Percentiles rank a stretch among this genome's conserved stretches.
Conservation (phyloP, 2,329 filamentous ascomycete species). For the Sordariomycetes sp. region DNA sequence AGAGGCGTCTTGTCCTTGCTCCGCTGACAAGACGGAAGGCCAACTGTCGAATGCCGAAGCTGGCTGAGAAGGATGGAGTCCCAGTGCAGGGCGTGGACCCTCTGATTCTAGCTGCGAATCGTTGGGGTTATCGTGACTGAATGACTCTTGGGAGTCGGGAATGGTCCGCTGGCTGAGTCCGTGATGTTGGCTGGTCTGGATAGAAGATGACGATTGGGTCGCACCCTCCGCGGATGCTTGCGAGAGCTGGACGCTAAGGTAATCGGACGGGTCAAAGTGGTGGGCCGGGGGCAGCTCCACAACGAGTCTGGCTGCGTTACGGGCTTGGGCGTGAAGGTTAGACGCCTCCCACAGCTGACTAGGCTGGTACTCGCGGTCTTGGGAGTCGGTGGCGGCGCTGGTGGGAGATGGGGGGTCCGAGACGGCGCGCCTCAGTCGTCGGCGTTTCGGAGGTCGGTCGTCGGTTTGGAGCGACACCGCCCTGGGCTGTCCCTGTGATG, state of each 20-base stretch:
- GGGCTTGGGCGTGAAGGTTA: constrained; percentile 4
- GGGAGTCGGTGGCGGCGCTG: constrained; percentile 12
- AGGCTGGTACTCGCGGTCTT: constrained; percentile 10
- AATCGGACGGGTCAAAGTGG: constrained; percentile 20
- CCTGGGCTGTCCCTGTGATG: not conserved
- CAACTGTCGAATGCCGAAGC: not conserved
- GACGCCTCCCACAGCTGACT: constrained; percentile 8
- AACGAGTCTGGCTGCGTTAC: constrained; percentile 9
- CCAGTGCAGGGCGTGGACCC: constrained; percentile 4
- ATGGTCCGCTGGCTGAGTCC: constrained; percentile 22
- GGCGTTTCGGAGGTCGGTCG: constrained; percentile 10
- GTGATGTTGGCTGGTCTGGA: constrained; percentile 15
- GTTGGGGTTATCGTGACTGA: constrained; percentile 8
- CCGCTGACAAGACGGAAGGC: not conserved
- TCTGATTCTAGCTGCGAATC: constrained; percentile 11
- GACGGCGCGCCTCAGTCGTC: constrained; percentile 9
- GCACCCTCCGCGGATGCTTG: constrained; percentile 14
- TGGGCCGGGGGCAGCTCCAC: constrained; percentile 17
- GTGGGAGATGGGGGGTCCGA: constrained; percentile 16
- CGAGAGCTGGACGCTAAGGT: constrained; percentile 17
- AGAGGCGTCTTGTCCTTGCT: not conserved
- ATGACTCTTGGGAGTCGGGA: constrained; percentile 27
- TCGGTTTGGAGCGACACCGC: not conserved
- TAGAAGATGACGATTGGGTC: constrained; percentile 12
- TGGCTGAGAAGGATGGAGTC: constrained; percentile 3